Conservation (phyloP, 768 basidiomycete species). For the Termitomyces sp. region DNA sequence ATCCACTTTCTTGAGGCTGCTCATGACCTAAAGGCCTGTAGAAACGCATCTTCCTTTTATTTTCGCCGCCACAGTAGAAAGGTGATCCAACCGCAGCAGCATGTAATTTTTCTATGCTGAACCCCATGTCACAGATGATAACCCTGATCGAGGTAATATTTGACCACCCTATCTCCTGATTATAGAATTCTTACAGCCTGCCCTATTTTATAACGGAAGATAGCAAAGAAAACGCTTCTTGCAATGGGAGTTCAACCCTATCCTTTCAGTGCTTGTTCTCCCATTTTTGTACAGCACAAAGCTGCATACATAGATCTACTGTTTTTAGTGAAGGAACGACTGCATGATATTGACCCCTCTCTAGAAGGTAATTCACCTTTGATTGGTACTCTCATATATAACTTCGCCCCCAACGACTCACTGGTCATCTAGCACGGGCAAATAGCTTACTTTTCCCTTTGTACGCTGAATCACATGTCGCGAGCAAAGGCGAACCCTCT, state of each 20-base stretch:
- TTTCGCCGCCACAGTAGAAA: conserved; percentile 28
- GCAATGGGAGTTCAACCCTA: conserved; percentile 37
- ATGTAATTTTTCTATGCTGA: conserved; percentile 1
- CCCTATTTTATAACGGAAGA: conserved; percentile 23
- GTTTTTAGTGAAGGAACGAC: conserved; percentile 32
- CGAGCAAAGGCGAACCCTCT: conserved; percentile 13
- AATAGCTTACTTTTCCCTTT: conserved; percentile 29
- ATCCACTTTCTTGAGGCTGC: conserved; percentile 26
- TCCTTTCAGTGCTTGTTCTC: conserved; percentile 40
- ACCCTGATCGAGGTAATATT: conserved; percentile 44
- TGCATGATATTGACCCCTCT: conserved; percentile 23
- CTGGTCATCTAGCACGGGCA: conserved; percentile 22
- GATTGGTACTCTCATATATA: conserved; percentile 2
- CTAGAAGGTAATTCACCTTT: conserved; percentile 26
- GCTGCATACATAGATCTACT: conserved; percentile 45
- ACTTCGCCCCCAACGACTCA: background rate
- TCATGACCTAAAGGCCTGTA: conserved; percentile 22
- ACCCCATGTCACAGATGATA: conserved; percentile 34
- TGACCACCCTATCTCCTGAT: conserved; percentile 1
- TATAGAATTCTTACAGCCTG: conserved; percentile 7
- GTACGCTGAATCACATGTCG: conserved; percentile 24
- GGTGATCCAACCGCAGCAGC: conserved; percentile 18
- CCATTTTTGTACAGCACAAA: conserved; percentile 36
- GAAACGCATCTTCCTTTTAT: conserved; percentile 12
- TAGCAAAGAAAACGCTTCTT: conserved; percentile 42